Base-by-base conservation (phyloP, 2,329 filamentous ascomycete species). In the Beauveria sp. region DNA sequence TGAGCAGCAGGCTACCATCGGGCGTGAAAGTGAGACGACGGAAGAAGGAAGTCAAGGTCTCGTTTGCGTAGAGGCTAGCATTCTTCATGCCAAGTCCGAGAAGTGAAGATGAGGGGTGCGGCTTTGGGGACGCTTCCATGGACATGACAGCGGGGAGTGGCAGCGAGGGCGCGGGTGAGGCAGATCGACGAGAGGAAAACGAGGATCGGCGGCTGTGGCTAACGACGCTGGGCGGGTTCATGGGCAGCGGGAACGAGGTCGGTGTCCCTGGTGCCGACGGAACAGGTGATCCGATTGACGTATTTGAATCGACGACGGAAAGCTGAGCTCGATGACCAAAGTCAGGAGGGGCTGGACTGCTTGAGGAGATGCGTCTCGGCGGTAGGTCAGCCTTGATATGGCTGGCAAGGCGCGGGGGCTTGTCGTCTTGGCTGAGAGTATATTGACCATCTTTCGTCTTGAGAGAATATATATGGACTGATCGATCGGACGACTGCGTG, bases 401-500 rank as follows among this genome's bases (percentile, higher is more conserved):
- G 67, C 90, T 95, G 52, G 91, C 88, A 65, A 98, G 83, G 73
- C 93, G 93, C 64, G 89, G 87, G 22, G 91, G 87, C 61, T 86
- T 87, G 65, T 86, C 83, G 63, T 85, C 80, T 62, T 82, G 80
- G 61, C 77, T 81, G 56, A 99, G 80, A 0, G 91, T 92, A 72
- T 96, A 96, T 68, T 96, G 91, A 34, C 95, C 95, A 69, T 99
- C 95, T 71, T 98, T 99, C 24, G 90, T 96, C 78, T 91, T 96
- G 65, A 99, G 79, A 1, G 90, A 93, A 77, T 99, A 99, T 67
- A 99, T 95, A 74, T 99, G 96, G 16, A 98, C 93, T 2, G 95
- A 97, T 72, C 95, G 89, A 76, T 99, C 95, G 5, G 95, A 99
- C 7, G 95, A 99, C 73, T 99, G 95, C 1, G 95, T 99, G 43